Conservation (phyloP, 345 rosid species). For the Linum lewisii region DNA sequence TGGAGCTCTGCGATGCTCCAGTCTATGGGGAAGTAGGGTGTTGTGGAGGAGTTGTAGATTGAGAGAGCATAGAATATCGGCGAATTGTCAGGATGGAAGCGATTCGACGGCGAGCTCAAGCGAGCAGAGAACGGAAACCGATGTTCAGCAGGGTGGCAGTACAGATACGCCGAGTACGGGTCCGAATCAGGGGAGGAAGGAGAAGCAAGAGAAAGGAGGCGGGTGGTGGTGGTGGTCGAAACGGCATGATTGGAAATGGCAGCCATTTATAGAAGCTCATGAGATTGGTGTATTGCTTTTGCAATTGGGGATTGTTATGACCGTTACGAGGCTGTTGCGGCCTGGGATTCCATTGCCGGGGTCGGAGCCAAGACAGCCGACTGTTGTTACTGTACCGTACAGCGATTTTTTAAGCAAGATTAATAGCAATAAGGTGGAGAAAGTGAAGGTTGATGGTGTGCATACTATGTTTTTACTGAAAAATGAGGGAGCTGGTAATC, state of each 20-base stretch:
- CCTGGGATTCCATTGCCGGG: slow-evolving; percentile 80
- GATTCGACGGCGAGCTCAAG: slow-evolving; percentile 37
- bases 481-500: slow-evolving; percentile 29
- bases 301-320: slow-evolving; percentile 70
- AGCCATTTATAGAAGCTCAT: slow-evolving; percentile 67
- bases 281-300: slow-evolving; percentile 73
- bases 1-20: slow-evolving; percentile 9
- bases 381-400: slow-evolving; percentile 62
- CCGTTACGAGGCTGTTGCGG: slow-evolving; percentile 73
- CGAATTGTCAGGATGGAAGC: slow-evolving; percentile 49
- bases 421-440: slow-evolving; percentile 54
- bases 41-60: slow-evolving; percentile 24
- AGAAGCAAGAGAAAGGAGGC: slow-evolving; percentile 36
- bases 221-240: slow-evolving; percentile 55
- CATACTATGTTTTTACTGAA: slow-evolving; percentile 72
- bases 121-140: slow-evolving; percentile 32
- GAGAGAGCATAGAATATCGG: slow-evolving; percentile 30
- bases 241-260: slow-evolving; percentile 63
- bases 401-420: slow-evolving; percentile 79
- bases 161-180: slow-evolving; percentile 26
- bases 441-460: slow-evolving; percentile 86
- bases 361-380: slow-evolving; percentile 66
- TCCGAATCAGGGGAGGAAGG: slow-evolving; percentile 35
- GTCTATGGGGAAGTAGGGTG: slow-evolving; percentile 21
- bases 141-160: slow-evolving; percentile 18